Base-by-base conservation (phyloP, 1,284 basidiomycete species). In the Kalmanozyma brasiliensis region DNA sequence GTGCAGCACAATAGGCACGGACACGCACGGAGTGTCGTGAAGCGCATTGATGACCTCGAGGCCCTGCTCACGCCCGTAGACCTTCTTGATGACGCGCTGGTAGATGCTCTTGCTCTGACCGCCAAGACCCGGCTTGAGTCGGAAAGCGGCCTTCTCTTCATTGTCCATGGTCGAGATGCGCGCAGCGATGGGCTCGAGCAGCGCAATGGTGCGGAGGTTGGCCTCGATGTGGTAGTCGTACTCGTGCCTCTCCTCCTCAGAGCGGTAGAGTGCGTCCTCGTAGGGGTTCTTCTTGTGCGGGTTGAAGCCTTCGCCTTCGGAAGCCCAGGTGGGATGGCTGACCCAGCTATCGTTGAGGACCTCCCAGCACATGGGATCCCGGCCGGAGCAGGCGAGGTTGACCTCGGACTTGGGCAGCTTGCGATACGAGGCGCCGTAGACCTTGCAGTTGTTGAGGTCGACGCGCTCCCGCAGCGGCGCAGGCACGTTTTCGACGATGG, bases 241-340 rank as follows among this genome's bases (percentile, higher is more conserved):
- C 84, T 98, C 96, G 84, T 98, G 93, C 23, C 96, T 89, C 83
- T 99, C 96, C 82, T 99, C 96, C 83, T 99, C 96, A 74, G 92
- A 91, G 82, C 92, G 92, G 85, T 98, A 94, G 55, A 98, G 86
- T 0, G 92, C 92, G 78, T 98, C 94, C 83, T 98, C 96, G 82
- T 92, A 98, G 3, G 89, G 87, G 82, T 97, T 99, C 86, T 98
- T 98, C 86, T 95, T 95, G 84, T 97, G 93, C 6, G 94, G 88
- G 58, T 93, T 88, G 84, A 98, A 98, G 1, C 91, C 88, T 73
- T 96, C 93, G 77, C 98, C 96, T 62, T 95, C 97, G 20, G 90
- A 89, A 17, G 92, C 93, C 93, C 93, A 97, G 0, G 93, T 95
- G 1, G 95, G 95, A 83, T 98, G 94, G 19, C 94, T 96, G 23